Conservation (phyloP, 2,329 filamentous ascomycete species). For the Trichoderma atroviride region DNA sequence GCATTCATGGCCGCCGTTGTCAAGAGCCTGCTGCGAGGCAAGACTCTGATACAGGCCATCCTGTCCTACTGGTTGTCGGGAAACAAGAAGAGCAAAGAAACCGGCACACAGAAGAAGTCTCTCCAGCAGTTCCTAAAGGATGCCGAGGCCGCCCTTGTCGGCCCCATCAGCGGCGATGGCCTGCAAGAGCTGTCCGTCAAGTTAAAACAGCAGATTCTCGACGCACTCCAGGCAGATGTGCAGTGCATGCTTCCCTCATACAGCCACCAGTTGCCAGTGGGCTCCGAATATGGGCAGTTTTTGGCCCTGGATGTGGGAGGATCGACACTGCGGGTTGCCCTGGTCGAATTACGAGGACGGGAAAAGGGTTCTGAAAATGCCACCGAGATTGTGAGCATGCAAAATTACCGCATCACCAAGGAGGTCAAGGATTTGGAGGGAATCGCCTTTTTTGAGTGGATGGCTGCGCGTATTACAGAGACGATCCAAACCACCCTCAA, state of each 20-base stretch:
- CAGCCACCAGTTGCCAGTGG: constrained; percentile 65
- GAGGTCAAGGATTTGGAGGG: constrained; percentile 60
- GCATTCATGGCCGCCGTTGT: constrained; percentile 57
- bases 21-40: constrained; percentile 61
- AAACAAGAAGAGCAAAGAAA: constrained; percentile 35
- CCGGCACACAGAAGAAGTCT: constrained; percentile 34
- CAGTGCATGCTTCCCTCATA: constrained; percentile 68
- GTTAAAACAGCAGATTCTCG: constrained; percentile 58
- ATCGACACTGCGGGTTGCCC: constrained; percentile 65
- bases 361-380: constrained; percentile 42
- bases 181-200: constrained; percentile 51
- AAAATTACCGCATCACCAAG: constrained; percentile 59
- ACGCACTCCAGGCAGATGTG: constrained; percentile 54
- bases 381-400: constrained; percentile 57
- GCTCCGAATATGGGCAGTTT: constrained; percentile 60
- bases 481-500: constrained; percentile 53
- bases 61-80: constrained; percentile 54
- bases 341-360: constrained; percentile 61
- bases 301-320: constrained; percentile 70
- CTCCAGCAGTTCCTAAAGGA: constrained; percentile 59
- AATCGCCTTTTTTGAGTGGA: constrained; percentile 68
- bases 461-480: constrained; percentile 62
- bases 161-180: constrained; percentile 49
- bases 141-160: constrained; percentile 56
- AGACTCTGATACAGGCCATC: constrained; percentile 60